Conservation (phyloP, 495 filamentous ascomycete genomes). For the Cudoniella acicularis region DNA sequence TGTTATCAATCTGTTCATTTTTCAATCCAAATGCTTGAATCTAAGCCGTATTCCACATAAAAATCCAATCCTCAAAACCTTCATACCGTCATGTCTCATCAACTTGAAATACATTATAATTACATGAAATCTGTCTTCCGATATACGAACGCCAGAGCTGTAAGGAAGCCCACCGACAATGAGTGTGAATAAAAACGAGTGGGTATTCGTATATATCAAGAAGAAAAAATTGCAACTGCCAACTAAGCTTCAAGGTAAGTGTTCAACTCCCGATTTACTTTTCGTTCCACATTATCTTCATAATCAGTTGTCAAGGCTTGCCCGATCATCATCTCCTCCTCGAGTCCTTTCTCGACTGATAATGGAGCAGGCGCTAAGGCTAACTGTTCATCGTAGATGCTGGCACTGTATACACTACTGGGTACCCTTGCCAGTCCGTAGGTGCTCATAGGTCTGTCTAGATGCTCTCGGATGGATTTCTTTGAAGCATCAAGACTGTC, state of each 20-base stretch:
- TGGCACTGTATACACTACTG: conserved; percentile 11
- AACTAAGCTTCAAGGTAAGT: neutral
- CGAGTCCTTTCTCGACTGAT: neutral
- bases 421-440: neutral
- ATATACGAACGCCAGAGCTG: neutral
- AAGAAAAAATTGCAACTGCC: neutral
- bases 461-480: conserved; percentile 10
- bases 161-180: neutral
- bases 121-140: neutral
- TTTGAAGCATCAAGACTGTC: neutral
- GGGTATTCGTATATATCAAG: neutral
- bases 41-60: no score
- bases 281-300: neutral
- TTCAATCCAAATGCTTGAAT: no score
- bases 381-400: neutral
- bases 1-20: no score
- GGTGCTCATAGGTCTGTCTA: conserved; percentile 7
- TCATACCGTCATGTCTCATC: neutral
- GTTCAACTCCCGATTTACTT: neutral
- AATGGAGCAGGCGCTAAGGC: neutral
- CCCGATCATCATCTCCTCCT: neutral
- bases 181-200: neutral
- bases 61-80: no score
- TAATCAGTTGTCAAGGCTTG: neutral
- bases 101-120: neutral